Evolutionary conservation across 306 rosid species (phyloP).

Genomic region (Arachis stenosperma): DNA sequence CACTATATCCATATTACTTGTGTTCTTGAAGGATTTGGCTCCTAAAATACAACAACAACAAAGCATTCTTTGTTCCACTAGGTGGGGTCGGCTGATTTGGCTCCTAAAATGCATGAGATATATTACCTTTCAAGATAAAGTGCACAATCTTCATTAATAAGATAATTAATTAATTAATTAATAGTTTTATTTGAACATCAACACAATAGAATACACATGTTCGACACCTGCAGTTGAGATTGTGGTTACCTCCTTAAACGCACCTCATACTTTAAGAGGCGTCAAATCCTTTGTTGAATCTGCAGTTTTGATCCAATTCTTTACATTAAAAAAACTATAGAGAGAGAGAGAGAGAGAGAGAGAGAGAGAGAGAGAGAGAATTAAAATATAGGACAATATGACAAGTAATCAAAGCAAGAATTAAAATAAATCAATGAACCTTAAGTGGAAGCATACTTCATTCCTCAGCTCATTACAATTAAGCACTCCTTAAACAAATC

Average conservation of each 20-base stretch:
- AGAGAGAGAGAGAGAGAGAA: neutral
- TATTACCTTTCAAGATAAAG: neutral
- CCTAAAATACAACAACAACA: neutral
- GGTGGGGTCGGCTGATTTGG: neutral
- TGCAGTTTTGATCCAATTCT: no score
- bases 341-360: no score
- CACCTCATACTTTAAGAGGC: neutral
- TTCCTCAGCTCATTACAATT: neutral
- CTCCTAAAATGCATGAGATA: neutral
- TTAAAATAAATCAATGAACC: neutral
- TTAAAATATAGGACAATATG: neutral
- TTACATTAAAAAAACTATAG: no score
- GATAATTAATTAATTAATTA: neutral
- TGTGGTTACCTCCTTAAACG: neutral
- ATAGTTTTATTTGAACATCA: neutral
- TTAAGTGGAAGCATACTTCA: neutral
- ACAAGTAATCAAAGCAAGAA: neutral
- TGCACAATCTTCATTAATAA: neutral
- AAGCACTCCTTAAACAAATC: neutral
- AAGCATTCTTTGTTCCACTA: no score
- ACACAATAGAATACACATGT: neutral
- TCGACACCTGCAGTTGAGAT: neutral
- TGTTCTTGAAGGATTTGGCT: neutral
- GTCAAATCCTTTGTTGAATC: neutral
- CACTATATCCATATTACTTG: neutral